Evolutionary conservation across 2,329 filamentous ascomycete genomes (phyloP), one percentile per base, ranked within the genome.

Genomic region (Cercospora janseana): DNA sequence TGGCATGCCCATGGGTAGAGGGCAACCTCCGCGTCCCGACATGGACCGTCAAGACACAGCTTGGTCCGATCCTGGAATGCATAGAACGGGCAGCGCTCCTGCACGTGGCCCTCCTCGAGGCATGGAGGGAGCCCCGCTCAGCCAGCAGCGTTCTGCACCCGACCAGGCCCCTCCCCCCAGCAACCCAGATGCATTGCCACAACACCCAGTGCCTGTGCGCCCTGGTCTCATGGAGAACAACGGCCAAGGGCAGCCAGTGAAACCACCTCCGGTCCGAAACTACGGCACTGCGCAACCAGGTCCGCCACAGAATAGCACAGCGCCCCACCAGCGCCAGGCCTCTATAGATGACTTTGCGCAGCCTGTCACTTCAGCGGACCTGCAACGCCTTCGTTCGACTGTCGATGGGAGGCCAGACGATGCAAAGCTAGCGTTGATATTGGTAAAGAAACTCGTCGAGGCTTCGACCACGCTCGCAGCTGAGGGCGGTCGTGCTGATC

Each of bases 391-490:
- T 6, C 83, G 88, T 24, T 80, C 81, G 61, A 72, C 75, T 5
- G 83, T 87, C 56, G 87, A 86, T 66, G 75, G 75, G 20, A 87
- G 90, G 54, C 82, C 90, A 0, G 77, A 78, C 23, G 89, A 96
- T 59, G 80, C 86, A 55, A 79, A 79, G 38, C 79, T 82, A 2
- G 85, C 87, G 10, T 74, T 98, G 49, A 74, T 76, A 7, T 76
- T 95, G 13, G 90, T 88, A 1, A 92, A 91, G 71, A 88, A 86
- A 61, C 75, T 96, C 4, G 83, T 95, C 1, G 90, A 96, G 71
- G 93, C 92, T 1, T 82, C 89, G 0, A 83, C 84, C 9, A 81
- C 87, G 4, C 78, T 98, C 1, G 82, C 89, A 2, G 87, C 89
- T 59, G 85, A 90, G 28, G 85, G 85, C 61, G 80, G 83, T 6